Evolutionary conservation across 257 asterid species (phyloP).

Genomic region (Cinchona pubescens): DNA sequence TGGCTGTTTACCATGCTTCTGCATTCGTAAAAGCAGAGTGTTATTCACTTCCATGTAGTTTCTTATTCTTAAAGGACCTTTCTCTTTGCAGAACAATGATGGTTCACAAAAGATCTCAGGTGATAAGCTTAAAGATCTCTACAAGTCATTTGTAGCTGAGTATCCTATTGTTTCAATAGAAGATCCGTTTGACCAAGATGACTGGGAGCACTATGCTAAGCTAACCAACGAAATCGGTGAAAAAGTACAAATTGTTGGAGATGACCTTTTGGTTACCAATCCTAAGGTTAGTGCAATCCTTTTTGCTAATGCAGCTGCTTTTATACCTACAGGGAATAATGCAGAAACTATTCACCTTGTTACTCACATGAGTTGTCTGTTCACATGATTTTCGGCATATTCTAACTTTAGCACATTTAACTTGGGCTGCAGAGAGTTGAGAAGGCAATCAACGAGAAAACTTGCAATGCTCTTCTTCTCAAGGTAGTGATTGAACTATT

Average conservation of each 20-base stretch:
- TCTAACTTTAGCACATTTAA: neutral
- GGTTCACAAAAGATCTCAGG: conserved; percentile 85
- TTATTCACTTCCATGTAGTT: neutral
- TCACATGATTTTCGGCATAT: neutral
- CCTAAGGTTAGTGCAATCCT: conserved; percentile 61
- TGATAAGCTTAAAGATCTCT: conserved; percentile 83
- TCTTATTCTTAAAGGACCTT: neutral
- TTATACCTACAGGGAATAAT: neutral
- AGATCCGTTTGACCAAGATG: conserved; percentile 98
- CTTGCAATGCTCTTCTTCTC: conserved; percentile 96
- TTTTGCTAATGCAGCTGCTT: neutral
- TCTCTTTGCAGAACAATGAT: conserved; percentile 59
- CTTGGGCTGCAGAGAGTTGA: conserved; percentile 66
- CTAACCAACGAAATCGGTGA: conserved; percentile 71
- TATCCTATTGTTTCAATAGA: conserved; percentile 95
- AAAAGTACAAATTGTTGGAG: conserved; percentile 94
- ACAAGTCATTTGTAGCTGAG: conserved; percentile 75
- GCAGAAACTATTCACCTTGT: neutral
- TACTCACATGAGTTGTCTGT: neutral
- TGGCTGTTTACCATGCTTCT: neutral
- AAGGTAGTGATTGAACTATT: conserved; percentile 44
- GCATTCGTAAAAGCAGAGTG: neutral
- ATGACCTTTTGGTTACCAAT: conserved; percentile 91
- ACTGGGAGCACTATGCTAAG: conserved; percentile 86
- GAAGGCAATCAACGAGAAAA: conserved; percentile 88